Conservation (phyloP, 148 eudicot genomes). For the Heliosperma pusillum region DNA sequence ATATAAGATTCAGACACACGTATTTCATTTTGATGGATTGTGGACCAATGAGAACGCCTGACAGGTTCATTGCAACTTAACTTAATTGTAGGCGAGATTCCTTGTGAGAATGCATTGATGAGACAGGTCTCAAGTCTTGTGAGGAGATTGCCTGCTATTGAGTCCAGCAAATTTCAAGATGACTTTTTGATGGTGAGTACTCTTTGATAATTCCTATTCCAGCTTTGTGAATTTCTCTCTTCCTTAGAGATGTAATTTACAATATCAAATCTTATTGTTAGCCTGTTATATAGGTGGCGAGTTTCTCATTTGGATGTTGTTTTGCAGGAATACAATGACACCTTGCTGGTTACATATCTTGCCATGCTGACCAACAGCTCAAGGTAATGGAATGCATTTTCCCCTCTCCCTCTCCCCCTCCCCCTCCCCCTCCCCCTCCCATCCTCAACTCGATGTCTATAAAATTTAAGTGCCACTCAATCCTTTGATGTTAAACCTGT, state of each 20-base stretch:
- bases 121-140: conserved; percentile 94
- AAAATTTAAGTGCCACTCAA: neutral
- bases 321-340: conserved; percentile 92
- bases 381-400: conserved; percentile 43
- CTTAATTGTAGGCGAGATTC: conserved; percentile 58
- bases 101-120: conserved; percentile 59
- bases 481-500: neutral
- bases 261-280: neutral
- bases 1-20: too few species aligned
- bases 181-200: conserved; percentile 79
- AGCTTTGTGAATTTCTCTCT: neutral
- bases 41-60: neutral
- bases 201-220: neutral
- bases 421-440: neutral
- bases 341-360: conserved; percentile 69
- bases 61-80: neutral
- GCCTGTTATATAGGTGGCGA: neutral
- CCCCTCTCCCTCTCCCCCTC: neutral
- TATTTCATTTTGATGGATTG: neutral
- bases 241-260: neutral
- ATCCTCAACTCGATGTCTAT: neutral
- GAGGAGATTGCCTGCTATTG: conserved; percentile 94
- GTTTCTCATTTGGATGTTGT: neutral
- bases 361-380: conserved; percentile 92
- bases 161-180: conserved; percentile 83